These are phyloP conservation scores for Trichoderma harzianum DNA, from an alignment of 2,329 filamentous ascomycete species.

Conservation along the genomic window DNA sequence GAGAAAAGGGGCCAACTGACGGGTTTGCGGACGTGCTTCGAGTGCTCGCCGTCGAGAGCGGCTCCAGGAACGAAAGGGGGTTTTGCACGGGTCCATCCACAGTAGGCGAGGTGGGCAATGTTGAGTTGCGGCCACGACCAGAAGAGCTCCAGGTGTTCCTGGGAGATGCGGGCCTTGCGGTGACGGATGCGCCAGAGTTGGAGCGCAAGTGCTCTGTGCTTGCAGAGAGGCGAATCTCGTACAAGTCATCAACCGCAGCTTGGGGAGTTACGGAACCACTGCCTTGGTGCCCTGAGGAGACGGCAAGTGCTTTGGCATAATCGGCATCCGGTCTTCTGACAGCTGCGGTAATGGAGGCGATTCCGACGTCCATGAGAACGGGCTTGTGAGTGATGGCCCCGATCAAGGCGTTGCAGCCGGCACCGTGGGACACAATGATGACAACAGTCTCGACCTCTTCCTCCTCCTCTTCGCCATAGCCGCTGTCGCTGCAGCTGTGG, in stretches of 20 bases:
- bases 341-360: constrained; percentile 90
- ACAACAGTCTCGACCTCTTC: constrained; percentile 73
- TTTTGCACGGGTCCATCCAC: constrained; percentile 28
- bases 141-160: constrained; percentile 30
- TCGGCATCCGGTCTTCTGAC: constrained; percentile 53
- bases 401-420: constrained; percentile 92
- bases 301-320: constrained; percentile 34
- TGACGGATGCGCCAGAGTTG: constrained; percentile 35
- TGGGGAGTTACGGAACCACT: constrained; percentile 26
- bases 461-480: constrained; percentile 44
- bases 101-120: constrained; percentile 22
- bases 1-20: constrained; percentile 27
- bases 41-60: constrained; percentile 39
- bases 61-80: constrained; percentile 41
- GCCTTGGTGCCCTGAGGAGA: constrained; percentile 22
- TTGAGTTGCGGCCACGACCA: constrained; percentile 37
- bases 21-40: constrained; percentile 47
- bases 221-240: constrained; percentile 71
- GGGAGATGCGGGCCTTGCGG: constrained; percentile 33
- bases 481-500: constrained; percentile 23
- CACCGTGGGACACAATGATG: constrained; percentile 87
- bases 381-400: constrained; percentile 89
- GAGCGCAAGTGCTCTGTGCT: constrained; percentile 69
- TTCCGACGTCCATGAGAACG: constrained; percentile 82
- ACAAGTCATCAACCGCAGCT: constrained; percentile 56